phyloP scores from a whole-genome alignment of 73 alveolate genomes.

The Tetrahymena malaccensis region DNA sequence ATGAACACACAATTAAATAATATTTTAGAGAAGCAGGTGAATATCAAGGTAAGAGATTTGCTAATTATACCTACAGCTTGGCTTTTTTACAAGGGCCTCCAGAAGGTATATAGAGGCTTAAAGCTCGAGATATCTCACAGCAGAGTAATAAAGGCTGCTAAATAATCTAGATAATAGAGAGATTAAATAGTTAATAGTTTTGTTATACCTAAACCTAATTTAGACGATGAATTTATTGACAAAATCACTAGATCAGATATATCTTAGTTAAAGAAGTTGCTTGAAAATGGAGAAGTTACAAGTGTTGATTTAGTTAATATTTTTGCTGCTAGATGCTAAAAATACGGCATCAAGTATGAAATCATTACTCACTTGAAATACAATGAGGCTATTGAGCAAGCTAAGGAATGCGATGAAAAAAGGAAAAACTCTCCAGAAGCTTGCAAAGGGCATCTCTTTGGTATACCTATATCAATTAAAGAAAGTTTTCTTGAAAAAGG shows the following conservation, averaged over 20 bases:
- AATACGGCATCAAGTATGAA: not conserved
- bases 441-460: constrained; percentile 14
- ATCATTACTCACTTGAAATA: constrained; percentile 15
- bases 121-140: not conserved
- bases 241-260: not conserved
- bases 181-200: not conserved
- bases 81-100: not conserved
- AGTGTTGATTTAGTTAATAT: not conserved
- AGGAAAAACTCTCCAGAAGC: not conserved
- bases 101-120: not conserved
- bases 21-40: not conserved
- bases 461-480: constrained; percentile 69
- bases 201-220: not conserved
- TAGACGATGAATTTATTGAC: not conserved
- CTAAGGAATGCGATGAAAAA: not conserved
- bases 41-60: not conserved
- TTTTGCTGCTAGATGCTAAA: constrained; percentile 7
- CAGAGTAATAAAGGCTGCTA: not conserved
- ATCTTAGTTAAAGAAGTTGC: not conserved
- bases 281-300: not conserved
- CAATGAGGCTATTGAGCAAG: constrained; percentile 17
- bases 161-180: not conserved
- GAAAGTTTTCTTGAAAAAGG: constrained; percentile 45
- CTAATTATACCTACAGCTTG: not conserved
- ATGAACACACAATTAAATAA: not conserved